Base-by-base conservation (phyloP, 1,284 basidiomycete species). In the Boletellus dicymbophilus region DNA sequence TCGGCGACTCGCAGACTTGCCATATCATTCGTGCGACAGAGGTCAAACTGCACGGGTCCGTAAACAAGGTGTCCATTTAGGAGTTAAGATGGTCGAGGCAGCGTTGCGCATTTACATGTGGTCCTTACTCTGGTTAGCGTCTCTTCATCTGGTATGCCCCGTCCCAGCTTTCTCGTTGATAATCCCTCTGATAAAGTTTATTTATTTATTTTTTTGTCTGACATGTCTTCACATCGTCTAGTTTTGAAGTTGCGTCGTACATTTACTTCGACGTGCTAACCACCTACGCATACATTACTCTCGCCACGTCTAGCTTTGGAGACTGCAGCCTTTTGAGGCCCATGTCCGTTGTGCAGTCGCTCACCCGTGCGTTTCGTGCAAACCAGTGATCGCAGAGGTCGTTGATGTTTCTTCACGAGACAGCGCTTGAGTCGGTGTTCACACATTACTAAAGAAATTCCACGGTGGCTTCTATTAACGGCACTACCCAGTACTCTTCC, bases 321-420 rank as follows among this genome's bases (percentile, higher is more conserved):
- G 69, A 77, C 36, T 84, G 90, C 67, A 79, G 80, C 64, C 66
- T 86, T 49, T 76, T 88, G 36, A 80, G 83, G 20, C 81, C 88
- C 20, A 83, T 93, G 41, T 72, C 81, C 58, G 80, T 76, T 27
- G 72, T 72, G 22, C 82, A 79, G 66, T 73, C 75, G 33, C 79
- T 81, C 56, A 85, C 89, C 58, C 66, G 77, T 85, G 48, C 22
- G 72, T 61, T 27, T 37, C 27, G 20, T 13, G 21, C 25, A 26
- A 93, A 70, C 90, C 90, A 2, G 78, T 90, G 39, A 84, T 90
- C 58, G 90, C 90, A 4, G 92, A 91, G 68, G 68, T 92, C 30
- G 81, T 88, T 3, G 90, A 93, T 61, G 80, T 88, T 16, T 72
- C 74, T 13, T 81, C 80, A 13, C 74, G 82, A 56, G 79, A 76